Conservation (phyloP, 495 filamentous ascomycete genomes). For the Penicillium alfredii region DNA sequence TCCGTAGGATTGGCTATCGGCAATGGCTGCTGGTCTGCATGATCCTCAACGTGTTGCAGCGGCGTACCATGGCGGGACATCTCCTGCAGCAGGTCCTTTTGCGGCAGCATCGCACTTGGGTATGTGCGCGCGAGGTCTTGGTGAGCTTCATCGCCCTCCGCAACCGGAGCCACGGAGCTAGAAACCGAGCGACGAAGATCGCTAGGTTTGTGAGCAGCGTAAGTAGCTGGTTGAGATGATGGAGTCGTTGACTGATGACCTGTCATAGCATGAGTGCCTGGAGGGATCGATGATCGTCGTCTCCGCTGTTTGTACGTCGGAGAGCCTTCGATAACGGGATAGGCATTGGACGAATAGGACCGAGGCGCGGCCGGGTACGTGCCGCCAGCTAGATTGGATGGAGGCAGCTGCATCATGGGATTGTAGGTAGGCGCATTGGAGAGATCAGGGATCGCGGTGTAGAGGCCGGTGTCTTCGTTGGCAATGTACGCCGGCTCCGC, state of each 20-base stretch:
- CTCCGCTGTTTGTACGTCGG: constrained; percentile 97
- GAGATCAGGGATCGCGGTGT: constrained; percentile 88
- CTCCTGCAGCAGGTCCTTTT: constrained; percentile 71
- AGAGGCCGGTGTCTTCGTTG: constrained; percentile 93
- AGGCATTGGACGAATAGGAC: constrained; percentile 73
- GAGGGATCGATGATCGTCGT: constrained; percentile 84
- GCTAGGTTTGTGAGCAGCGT: constrained; percentile 66
- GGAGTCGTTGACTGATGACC: constrained; percentile 36
- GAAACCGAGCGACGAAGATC: constrained; percentile 90
- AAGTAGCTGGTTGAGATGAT: constrained; percentile 35
- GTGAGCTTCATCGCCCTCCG: constrained; percentile 66
- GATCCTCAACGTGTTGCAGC: constrained; percentile 66
- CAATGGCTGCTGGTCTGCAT: constrained; percentile 64
- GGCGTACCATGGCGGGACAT: constrained; percentile 88
- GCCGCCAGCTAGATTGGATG: constrained; percentile 72
- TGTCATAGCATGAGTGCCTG: constrained; percentile 55
- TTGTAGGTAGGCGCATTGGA: constrained; percentile 52
- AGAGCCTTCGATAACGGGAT: constrained; percentile 94
- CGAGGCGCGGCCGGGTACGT: constrained; percentile 65
- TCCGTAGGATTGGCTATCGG: constrained; percentile 55
- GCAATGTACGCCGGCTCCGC: constrained; percentile 93
- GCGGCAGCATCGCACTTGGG: constrained; percentile 60
- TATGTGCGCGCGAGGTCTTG: constrained; percentile 62
- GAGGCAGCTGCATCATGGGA: constrained; percentile 84
- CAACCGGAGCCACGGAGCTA: constrained; percentile 75